Evolutionary conservation across 75 land plant species (phyloP), one percentile per base, ranked within the genome.

Genomic region (Ceratopteris richardii): DNA sequence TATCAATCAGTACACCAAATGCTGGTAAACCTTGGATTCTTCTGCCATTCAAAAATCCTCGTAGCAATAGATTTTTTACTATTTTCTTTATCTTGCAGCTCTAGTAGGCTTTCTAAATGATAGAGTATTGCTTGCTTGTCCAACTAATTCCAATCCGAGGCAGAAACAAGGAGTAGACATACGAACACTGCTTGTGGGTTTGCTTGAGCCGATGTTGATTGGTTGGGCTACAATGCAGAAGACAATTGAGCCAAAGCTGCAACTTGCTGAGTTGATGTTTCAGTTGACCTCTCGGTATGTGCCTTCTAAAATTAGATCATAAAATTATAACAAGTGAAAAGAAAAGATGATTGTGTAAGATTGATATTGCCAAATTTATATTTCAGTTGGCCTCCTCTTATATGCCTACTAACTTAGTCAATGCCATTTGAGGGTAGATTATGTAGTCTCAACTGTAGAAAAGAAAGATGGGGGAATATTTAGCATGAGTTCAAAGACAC

Each of bases 201-300:
- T 95, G 54, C 85, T 95, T 58, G 99, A 95, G 71, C 99, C 99
- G 44, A 82, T 95, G 61, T 83, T 95, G 31, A 84, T 90, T 77
- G 96, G 99, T 13, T 95, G 86, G 82, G 90, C 88, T 10, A 95
- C 91, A 0, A 86, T 95, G 96, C 99, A 95, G 48, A 74, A 76
- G 51, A 26, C 61, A 37, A 85, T 86, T 73, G 94, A 95, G 81
- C 88, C 94, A 62, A 95, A 95, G 72, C 76, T 95, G 66, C 86
- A 95, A 52, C 83, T 95, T 24, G 62, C 85, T 22, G 99, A 95
- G 70, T 75, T 86, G 17, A 39, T 95, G 51, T 95, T 84, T 58
- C 96, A 85, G 67, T 82, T 95, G 29, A 86, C 99, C 17, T 95
- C 99, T 56, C 83, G 99, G 99, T 95, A 31, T 37, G 13, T 33